Evolutionary conservation across 2,329 filamentous ascomycete genomes (phyloP), one percentile per base, ranked within the genome.

Genomic region (Monosporascus sp.): DNA sequence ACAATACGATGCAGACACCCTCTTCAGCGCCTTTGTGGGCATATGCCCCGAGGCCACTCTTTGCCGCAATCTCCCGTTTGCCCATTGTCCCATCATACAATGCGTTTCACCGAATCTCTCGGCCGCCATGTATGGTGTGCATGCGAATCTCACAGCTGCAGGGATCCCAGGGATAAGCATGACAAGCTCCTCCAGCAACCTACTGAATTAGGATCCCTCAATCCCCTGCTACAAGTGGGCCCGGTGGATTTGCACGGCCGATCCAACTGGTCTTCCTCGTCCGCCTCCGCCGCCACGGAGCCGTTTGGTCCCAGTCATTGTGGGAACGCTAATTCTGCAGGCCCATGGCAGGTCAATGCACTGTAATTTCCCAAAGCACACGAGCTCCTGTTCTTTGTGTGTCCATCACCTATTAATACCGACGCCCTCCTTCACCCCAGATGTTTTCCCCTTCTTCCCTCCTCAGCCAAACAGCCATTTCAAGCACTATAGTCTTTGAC

Each of bases 391-490:
- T 64, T 49, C 61, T 64, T 63, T 65, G 60, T 64, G 52, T 26
- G 40, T 56, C 57, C 51, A 58, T 46, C 43, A 19, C 53, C 60
- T 78, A 78, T 79, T 79, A 78, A 78, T 77, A 74, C 69, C 66
- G 66, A 61, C 66, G 63, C 59, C 69, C 71, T 69, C 73, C 70
- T 64, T 49, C 54, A 54, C 53, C 56, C 48, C 49, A 26, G 52
- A 41, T 36, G 45, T 44, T 56, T 61, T 64, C 60, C 61, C 67
- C 65, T 64, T 61, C 59, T 60, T 61, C 60, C 56, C 59, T 71
- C 71, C 58, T 63, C 73, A 78, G 74, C 75, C 69, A 69, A 71
- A 66, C 69, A 76, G 72, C 73, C 72, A 70, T 66, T 67, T 68
- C 65, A 46, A 46, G 66, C 69, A 69, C 64, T 66, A 58, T 60